phyloP scores from a whole-genome alignment of 1,284 basidiomycete species.

The Marasmius tenuissimus region DNA sequence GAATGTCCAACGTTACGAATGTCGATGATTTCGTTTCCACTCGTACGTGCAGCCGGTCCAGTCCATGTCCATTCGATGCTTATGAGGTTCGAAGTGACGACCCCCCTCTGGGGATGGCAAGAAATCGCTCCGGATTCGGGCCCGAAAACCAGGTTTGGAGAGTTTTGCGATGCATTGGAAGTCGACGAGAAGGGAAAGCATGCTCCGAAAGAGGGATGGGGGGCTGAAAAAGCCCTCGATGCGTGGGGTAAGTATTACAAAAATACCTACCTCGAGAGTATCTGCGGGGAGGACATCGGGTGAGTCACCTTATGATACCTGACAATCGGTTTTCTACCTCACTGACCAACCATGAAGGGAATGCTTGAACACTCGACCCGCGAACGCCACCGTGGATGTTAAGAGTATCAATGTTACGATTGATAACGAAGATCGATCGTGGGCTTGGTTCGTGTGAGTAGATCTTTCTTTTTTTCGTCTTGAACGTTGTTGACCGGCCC shows the following conservation, averaged over 20 bases:
- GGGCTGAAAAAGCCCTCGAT: constrained; percentile 57
- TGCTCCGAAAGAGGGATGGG: constrained; percentile 60
- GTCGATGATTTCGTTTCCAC: constrained; percentile 62
- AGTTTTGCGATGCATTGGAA: constrained; percentile 75
- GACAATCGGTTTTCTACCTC: constrained; percentile 1
- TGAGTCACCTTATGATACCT: neutral
- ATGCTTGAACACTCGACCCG: constrained; percentile 60
- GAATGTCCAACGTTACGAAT: constrained; percentile 55
- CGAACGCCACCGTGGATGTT: constrained; percentile 39
- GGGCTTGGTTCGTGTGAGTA: constrained; percentile 60
- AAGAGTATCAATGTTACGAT: constrained; percentile 46
- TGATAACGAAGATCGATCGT: constrained; percentile 53
- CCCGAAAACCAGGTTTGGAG: constrained; percentile 51
- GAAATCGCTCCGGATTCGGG: constrained; percentile 50
- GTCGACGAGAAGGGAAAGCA: constrained; percentile 54
- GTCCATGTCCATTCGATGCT: too few species aligned
- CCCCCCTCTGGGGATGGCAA: constrained; percentile 67
- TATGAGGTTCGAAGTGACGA: constrained; percentile 44
- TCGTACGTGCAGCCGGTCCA: too few species aligned
- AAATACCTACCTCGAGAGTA: constrained; percentile 36
- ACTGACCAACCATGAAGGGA: constrained; percentile 29
- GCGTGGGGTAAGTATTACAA: constrained; percentile 64
- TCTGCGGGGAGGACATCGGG: constrained; percentile 30
- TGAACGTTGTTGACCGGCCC: neutral
- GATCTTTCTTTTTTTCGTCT: constrained; percentile 1